These are phyloP conservation scores for Fagus sylvatica DNA, from an alignment of 306 rosid genomes.

Conservation along the genomic window DNA sequence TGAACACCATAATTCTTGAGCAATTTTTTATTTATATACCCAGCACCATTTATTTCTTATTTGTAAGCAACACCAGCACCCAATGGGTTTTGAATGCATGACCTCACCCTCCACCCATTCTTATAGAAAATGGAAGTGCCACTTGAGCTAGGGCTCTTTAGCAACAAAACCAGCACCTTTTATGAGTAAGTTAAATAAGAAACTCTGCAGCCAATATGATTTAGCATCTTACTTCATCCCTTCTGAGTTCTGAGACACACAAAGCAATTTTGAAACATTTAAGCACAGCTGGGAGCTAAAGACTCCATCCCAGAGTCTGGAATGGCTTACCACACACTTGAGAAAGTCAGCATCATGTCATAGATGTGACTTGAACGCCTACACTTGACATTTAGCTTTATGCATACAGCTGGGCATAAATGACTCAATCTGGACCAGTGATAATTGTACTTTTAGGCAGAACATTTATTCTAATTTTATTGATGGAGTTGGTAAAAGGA, in stretches of 20 bases:
- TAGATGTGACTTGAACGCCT: neutral
- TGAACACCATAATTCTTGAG: no score
- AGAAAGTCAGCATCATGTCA: neutral
- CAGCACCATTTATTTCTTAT: neutral
- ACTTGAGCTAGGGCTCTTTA: no score
- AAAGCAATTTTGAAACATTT: neutral
- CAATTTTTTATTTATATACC: neutral
- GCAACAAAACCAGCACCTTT: neutral
- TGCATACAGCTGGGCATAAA: neutral
- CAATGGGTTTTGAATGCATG: no score
- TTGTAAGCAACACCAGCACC: no score
- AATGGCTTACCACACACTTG: neutral
- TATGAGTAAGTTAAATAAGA: neutral
- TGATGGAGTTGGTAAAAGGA: no score
- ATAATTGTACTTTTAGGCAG: no score
- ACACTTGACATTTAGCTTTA: neutral
- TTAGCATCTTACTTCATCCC: neutral
- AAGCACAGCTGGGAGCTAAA: neutral
- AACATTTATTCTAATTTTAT: no score
- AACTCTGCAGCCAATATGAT: neutral
- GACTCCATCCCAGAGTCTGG: neutral
- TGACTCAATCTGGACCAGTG: neutral
- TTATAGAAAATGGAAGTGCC: no score
- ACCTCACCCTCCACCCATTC: no score
- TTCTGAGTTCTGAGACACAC: neutral